Evolutionary conservation across 441 rosid species (phyloP).

Genomic region (Populus hybrid): DNA sequence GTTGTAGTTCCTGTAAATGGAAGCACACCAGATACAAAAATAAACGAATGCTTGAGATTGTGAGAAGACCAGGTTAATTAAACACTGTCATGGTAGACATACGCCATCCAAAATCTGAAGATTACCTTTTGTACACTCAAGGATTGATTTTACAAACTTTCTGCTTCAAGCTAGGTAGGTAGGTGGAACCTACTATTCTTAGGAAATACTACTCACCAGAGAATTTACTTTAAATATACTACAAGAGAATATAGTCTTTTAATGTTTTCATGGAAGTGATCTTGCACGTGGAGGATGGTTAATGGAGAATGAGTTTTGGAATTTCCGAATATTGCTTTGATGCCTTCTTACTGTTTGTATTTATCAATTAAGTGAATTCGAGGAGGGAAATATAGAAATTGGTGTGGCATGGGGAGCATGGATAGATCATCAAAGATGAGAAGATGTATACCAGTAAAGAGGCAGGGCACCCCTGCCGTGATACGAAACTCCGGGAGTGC

Average conservation of each 20-base stretch:
- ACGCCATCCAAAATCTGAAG: not conserved
- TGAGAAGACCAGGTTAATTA: not conserved
- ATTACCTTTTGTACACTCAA: not conserved
- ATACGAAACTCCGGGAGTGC: slow-evolving; percentile 73
- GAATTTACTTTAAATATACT: not conserved
- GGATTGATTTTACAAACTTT: not conserved
- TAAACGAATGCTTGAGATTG: not conserved
- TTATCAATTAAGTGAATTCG: not conserved
- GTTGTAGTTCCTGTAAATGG: slow-evolving; percentile 60
- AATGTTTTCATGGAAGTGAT: not conserved
- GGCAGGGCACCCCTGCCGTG: slow-evolving; percentile 94
- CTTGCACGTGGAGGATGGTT: not conserved
- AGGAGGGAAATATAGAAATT: not conserved
- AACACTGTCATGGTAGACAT: no score
- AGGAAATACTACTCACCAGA: not conserved
- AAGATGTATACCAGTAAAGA: slow-evolving; percentile 58
- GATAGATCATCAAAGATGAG: not conserved
- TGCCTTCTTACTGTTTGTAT: not conserved
- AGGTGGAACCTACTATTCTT: not conserved
- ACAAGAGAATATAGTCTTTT: not conserved
- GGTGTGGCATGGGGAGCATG: not conserved
- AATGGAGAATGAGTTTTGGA: not conserved
- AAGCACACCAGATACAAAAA: not conserved
- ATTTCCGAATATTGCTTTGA: not conserved
- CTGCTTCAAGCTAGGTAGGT: not conserved